These are phyloP conservation scores for Moesziomyces sp. DNA, from an alignment of 1,284 basidiomycete genomes.

Conservation along the genomic window DNA sequence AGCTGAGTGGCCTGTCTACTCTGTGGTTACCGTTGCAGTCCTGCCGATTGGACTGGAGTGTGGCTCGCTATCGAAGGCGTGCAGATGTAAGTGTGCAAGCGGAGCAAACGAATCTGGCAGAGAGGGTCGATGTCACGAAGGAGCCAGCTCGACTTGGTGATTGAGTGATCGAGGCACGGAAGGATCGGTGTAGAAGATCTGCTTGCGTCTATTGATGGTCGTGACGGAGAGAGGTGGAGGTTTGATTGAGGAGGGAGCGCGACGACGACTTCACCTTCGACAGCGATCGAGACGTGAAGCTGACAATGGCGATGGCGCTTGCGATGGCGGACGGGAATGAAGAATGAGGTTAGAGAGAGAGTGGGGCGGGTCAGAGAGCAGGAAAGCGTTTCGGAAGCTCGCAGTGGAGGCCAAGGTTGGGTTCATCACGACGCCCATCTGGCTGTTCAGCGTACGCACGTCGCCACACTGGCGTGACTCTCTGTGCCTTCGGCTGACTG, in stretches of 20 bases:
- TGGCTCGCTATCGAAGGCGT: neutral
- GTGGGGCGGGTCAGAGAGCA: too few species aligned
- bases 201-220: neutral
- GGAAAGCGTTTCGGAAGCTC: too few species aligned
- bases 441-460: neutral
- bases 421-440: neutral
- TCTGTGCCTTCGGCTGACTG: too few species aligned
- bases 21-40: neutral
- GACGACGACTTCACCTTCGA: neutral
- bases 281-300: neutral
- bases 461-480: neutral
- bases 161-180: neutral
- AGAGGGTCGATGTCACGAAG: conserved; percentile 5
- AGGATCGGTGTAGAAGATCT: neutral
- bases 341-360: too few species aligned
- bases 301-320: neutral
- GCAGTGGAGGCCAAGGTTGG: neutral
- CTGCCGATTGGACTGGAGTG: too few species aligned
- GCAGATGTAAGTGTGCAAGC: neutral
- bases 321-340: neutral
- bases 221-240: neutral
- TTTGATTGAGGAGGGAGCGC: neutral
- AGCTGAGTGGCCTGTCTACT: neutral
- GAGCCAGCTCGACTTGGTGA: conserved; percentile 15
- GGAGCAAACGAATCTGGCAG: too few species aligned